A percentile compares a stretch with the other conserved stretches of the same genome.
These are phyloP conservation scores for Curvularia spicifera DNA, from an alignment of 2,329 filamentous ascomycete species.

Conservation along the genomic window DNA sequence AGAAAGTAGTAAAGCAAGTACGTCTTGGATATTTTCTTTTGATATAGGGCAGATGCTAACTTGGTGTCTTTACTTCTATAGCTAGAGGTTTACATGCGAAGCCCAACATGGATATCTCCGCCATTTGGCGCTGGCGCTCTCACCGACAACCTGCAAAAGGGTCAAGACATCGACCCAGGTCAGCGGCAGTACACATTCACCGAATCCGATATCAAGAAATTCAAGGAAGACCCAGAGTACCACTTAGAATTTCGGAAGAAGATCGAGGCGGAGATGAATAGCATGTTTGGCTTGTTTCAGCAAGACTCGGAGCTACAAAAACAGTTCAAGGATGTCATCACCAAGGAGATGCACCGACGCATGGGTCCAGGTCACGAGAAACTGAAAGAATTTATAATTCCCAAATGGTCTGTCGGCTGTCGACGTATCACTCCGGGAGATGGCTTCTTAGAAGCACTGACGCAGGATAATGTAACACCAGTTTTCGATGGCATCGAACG, in stretches of 20 bases:
- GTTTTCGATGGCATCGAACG: constrained; percentile 38
- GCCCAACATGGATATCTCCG: constrained; percentile 51
- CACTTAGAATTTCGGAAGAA: constrained; percentile 58
- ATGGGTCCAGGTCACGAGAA: constrained; percentile 51
- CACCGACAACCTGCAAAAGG: constrained; percentile 42
- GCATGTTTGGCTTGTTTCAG: constrained; percentile 60
- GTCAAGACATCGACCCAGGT: constrained; percentile 49
- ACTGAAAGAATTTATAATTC: constrained; percentile 55
- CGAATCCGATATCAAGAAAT: constrained; percentile 63
- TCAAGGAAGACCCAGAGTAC: constrained; percentile 63
- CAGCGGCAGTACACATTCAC: constrained; percentile 54
- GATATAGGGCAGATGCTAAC: background rate
- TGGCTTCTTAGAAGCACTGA: constrained; percentile 43
- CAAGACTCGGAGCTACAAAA: constrained; percentile 55
- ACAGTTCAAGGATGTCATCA: constrained; percentile 51
- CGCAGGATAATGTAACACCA: constrained; percentile 38
- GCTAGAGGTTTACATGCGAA: constrained; percentile 48
- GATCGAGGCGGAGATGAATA: constrained; percentile 59
- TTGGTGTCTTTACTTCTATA: background rate
- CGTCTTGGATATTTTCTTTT: background rate
- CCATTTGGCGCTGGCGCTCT: constrained; percentile 48
- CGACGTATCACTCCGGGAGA: constrained; percentile 43
- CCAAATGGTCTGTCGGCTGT: constrained; percentile 56
- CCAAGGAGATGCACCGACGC: constrained; percentile 52
- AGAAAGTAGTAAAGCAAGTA: constrained; percentile 45